phyloP scores from a whole-genome alignment of 2,329 filamentous ascomycete species.

The Thelonectria olida region DNA sequence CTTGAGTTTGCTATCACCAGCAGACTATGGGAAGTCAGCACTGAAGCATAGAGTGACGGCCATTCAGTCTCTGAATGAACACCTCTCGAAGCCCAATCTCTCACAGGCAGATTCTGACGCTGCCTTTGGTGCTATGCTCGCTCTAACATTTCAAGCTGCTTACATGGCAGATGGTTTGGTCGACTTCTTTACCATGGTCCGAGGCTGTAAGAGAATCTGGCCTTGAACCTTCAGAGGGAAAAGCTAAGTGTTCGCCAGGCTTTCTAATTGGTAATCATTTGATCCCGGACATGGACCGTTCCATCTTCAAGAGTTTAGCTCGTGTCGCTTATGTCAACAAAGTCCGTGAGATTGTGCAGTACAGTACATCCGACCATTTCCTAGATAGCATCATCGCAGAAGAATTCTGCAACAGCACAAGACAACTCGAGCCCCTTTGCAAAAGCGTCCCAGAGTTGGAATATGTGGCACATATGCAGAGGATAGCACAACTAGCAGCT shows the following conservation, averaged over 20 bases:
- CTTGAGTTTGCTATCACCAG: conserved; percentile 40
- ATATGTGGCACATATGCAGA: conserved; percentile 44
- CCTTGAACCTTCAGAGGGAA: background rate
- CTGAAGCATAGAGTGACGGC: conserved; percentile 49
- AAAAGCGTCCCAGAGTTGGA: conserved; percentile 42
- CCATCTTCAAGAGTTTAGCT: conserved; percentile 39
- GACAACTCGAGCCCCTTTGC: conserved; percentile 42
- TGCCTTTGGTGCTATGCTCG: conserved; percentile 48
- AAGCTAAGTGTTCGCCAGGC: conserved; percentile 21
- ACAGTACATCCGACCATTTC: conserved; percentile 9
- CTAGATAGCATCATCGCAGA: conserved; percentile 34
- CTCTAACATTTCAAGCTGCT: conserved; percentile 49
- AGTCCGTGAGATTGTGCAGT: conserved; percentile 34
- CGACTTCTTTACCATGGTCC: conserved; percentile 51
- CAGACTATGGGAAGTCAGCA: conserved; percentile 38
- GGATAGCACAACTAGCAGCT: conserved; percentile 36
- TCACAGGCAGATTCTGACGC: conserved; percentile 47
- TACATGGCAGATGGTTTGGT: conserved; percentile 51
- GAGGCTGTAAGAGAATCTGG: conserved; percentile 44
- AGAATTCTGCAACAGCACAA: conserved; percentile 42
- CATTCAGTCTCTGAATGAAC: conserved; percentile 47
- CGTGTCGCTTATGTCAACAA: conserved; percentile 41
- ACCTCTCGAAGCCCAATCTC: conserved; percentile 41
- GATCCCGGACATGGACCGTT: conserved; percentile 28
- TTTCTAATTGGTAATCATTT: conserved; percentile 39